phyloP scores from a whole-genome alignment of 495 filamentous ascomycete genomes.

The Xylaria flabelliformis region DNA sequence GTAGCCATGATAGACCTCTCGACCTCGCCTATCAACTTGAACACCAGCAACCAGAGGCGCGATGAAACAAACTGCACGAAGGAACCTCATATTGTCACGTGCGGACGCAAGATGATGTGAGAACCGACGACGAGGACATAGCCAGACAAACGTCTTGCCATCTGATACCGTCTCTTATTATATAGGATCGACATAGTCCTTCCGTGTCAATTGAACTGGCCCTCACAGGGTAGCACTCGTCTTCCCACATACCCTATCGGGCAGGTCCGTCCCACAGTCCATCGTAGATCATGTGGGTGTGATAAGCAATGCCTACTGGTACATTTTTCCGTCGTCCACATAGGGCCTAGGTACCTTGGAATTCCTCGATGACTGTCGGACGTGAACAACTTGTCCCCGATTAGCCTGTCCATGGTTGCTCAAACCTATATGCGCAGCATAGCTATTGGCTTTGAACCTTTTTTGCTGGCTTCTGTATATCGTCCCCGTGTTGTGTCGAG shows the following conservation, averaged over 20 bases:
- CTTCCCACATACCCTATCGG: conserved; percentile 35
- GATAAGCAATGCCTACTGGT: conserved; percentile 17
- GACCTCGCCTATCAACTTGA: conserved; percentile 38
- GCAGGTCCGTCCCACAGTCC: conserved; percentile 32
- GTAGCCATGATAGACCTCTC: conserved; percentile 50
- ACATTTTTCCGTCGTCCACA: conserved; percentile 1
- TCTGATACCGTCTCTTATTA: conserved; percentile 12
- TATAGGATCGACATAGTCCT: background rate
- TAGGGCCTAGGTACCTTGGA: background rate
- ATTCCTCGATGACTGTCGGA: background rate
- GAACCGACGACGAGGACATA: background rate
- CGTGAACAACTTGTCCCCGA: background rate
- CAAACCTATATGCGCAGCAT: background rate
- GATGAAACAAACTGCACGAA: conserved; percentile 28
- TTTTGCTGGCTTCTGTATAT: background rate
- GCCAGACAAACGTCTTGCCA: conserved; percentile 5
- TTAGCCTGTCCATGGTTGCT: background rate
- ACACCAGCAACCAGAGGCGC: conserved; percentile 33
- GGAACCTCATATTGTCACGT: conserved; percentile 36
- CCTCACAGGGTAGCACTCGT: conserved; percentile 26
- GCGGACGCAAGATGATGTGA: background rate
- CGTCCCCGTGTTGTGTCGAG: background rate
- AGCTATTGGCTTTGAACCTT: background rate
- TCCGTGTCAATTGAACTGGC: conserved; percentile 12
- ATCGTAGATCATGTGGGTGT: conserved; percentile 17